A percentile compares a stretch with the other conserved stretches of the same genome.
phyloP scores from a whole-genome alignment of 352 stramenopile genomes.

The Pilasporangium apinafurcum region DNA sequence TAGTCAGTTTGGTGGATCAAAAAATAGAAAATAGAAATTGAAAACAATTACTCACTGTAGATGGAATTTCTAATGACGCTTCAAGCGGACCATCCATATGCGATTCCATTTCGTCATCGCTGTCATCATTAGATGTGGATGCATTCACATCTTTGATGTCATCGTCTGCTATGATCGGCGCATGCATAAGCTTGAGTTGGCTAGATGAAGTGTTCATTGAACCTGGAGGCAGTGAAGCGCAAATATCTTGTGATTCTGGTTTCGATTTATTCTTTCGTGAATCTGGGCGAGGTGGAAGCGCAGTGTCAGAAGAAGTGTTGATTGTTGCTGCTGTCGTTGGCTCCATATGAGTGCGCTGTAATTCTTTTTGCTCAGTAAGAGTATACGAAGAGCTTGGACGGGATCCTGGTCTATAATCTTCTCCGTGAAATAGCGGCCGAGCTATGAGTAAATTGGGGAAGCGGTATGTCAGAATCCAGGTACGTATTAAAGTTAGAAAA shows the following conservation, averaged over 20 bases:
- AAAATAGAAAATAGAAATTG: not conserved
- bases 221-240: no score
- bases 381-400: conserved; percentile 66
- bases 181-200: conserved; percentile 39
- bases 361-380: conserved; percentile 27
- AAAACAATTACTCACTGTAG: conserved; percentile 14
- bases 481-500: not conserved
- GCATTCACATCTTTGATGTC: no score
- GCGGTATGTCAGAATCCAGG: not conserved
- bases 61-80: conserved; percentile 43
- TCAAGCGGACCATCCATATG: conserved; percentile 26
- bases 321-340: conserved; percentile 7
- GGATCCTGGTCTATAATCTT: conserved; percentile 66
- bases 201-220: not conserved
- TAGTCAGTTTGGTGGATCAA: not conserved
- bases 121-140: not conserved
- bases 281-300: conserved; percentile 9
- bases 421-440: conserved; percentile 63
- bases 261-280: conserved; percentile 2
- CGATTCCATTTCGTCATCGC: not conserved
- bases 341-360: conserved; percentile 4
- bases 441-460: not conserved
- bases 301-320: conserved; percentile 2
- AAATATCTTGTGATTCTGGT: not conserved
- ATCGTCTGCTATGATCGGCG: conserved; percentile 14